These are phyloP conservation scores for Fusarium xylarioides DNA, from an alignment of 2,329 filamentous ascomycete genomes.

Conservation along the genomic window DNA sequence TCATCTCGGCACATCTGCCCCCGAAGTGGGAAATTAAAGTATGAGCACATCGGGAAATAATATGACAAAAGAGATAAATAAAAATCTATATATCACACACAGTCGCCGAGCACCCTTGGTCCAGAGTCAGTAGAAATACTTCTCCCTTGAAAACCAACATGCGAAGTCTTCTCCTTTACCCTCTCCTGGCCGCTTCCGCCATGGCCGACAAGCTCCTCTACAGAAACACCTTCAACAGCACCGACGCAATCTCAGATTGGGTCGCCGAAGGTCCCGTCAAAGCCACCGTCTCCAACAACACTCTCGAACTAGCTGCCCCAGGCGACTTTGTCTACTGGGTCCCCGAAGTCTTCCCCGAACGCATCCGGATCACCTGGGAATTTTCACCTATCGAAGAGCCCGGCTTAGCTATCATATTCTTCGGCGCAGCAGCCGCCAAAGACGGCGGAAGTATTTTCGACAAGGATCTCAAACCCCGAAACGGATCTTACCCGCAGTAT, in stretches of 20 bases:
- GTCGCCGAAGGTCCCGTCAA: constrained; percentile 34
- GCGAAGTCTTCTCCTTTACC: constrained; percentile 3
- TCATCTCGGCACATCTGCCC: not conserved
- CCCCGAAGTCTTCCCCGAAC: constrained; percentile 34
- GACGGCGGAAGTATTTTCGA: constrained; percentile 38
- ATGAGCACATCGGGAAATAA: not conserved
- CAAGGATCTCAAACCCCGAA: constrained; percentile 26
- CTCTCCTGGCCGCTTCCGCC: constrained; percentile 4
- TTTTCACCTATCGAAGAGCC: constrained; percentile 32
- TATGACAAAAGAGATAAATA: not conserved
- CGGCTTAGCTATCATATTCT: constrained; percentile 38
- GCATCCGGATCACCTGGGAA: constrained; percentile 39
- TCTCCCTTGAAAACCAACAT: not conserved
- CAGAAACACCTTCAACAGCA: constrained; percentile 31
- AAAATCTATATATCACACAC: not conserved
- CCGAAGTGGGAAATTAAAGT: not conserved
- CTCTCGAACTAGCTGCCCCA: constrained; percentile 30
- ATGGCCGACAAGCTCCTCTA: constrained; percentile 34
- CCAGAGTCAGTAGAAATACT: not conserved
- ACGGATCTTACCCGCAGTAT: constrained; percentile 38
- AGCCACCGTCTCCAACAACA: constrained; percentile 33
- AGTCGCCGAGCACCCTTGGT: fast-evolving
- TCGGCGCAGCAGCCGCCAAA: constrained; percentile 26
- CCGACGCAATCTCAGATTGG: constrained; percentile 23
- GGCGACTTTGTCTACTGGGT: constrained; percentile 38